phyloP scores from a whole-genome alignment of 768 basidiomycete species.

The Pleurotus citrinopileatus region DNA sequence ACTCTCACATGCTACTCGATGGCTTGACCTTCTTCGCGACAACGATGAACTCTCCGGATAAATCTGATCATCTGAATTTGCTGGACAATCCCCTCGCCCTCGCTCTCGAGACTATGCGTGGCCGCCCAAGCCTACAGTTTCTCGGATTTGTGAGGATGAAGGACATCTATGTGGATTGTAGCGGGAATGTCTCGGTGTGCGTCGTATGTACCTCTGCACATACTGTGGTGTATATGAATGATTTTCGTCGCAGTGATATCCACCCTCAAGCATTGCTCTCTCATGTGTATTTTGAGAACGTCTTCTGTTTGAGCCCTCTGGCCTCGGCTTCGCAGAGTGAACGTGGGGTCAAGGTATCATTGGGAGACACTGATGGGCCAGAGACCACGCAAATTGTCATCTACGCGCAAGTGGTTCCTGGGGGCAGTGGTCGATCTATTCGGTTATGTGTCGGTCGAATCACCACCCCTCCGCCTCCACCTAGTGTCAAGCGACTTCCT shows the following conservation, averaged over 20 bases:
- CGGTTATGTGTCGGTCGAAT: constrained; percentile 10
- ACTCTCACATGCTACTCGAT: constrained; percentile 69
- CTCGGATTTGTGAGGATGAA: constrained; percentile 49
- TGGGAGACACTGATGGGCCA: constrained; percentile 72
- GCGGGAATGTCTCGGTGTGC: constrained; percentile 47
- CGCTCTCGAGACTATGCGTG: constrained; percentile 79
- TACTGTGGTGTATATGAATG: constrained; percentile 1
- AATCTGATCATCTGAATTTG: constrained; percentile 30
- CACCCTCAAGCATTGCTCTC: constrained; percentile 63
- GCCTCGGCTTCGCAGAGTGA: constrained; percentile 17
- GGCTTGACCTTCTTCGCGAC: constrained; percentile 65
- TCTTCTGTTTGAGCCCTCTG: constrained; percentile 52
- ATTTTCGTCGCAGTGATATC: constrained; percentile 49
- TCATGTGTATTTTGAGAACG: constrained; percentile 68
- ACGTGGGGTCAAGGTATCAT: constrained; percentile 58
- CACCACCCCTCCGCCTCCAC: constrained; percentile 22
- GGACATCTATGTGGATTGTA: constrained; percentile 60
- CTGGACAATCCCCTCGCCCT: constrained; percentile 69
- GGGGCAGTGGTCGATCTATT: not conserved
- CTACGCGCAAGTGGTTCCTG: constrained; percentile 28
- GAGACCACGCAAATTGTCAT: constrained; percentile 68
- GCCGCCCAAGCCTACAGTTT: constrained; percentile 59
- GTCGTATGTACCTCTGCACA: constrained; percentile 21
- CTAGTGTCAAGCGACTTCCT: constrained; percentile 30
- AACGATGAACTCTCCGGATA: constrained; percentile 21